phyloP scores from a whole-genome alignment of 2,329 filamentous ascomycete species.

The Aspergillus quadricinctus region DNA sequence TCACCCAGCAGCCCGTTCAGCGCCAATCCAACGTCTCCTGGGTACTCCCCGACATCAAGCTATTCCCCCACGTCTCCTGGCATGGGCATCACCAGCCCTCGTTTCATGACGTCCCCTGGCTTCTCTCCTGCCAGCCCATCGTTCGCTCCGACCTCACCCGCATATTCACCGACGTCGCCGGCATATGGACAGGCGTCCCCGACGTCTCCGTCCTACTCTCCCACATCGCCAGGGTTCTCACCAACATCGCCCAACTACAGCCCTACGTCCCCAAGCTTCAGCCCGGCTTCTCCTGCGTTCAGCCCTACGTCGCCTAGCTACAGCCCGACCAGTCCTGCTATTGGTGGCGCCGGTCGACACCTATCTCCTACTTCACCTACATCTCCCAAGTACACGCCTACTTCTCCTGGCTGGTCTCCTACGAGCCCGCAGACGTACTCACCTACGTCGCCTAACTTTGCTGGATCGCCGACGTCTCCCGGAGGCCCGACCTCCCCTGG shows the following conservation, averaged over 20 bases:
- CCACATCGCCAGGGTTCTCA: conserved; percentile 53
- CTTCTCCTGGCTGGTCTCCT: conserved; percentile 49
- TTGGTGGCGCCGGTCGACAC: conserved; percentile 38
- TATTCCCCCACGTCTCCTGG: conserved; percentile 77
- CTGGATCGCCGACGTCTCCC: conserved; percentile 42
- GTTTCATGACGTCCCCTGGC: conserved; percentile 50
- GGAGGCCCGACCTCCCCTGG: conserved; percentile 38
- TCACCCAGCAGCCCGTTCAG: conserved; percentile 73
- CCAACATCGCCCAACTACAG: conserved; percentile 60
- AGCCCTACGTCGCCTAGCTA: conserved; percentile 58
- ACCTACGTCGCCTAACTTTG: conserved; percentile 47
- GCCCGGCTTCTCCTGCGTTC: conserved; percentile 48
- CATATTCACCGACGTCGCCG: conserved; percentile 74
- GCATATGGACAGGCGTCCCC: conserved; percentile 66
- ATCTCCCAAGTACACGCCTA: conserved; percentile 53
- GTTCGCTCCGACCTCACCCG: conserved; percentile 54
- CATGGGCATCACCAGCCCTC: conserved; percentile 53
- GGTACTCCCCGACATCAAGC: conserved; percentile 56
- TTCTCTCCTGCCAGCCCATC: conserved; percentile 53
- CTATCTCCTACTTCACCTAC: conserved; percentile 46
- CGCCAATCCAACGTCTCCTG: conserved; percentile 65
- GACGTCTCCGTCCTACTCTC: conserved; percentile 49
- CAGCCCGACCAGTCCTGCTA: conserved; percentile 51
- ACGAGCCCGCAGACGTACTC: conserved; percentile 48
- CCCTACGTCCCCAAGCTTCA: conserved; percentile 55